phyloP scores from a whole-genome alignment of 495 filamentous ascomycete species.

The Penicillium coprophilum region DNA sequence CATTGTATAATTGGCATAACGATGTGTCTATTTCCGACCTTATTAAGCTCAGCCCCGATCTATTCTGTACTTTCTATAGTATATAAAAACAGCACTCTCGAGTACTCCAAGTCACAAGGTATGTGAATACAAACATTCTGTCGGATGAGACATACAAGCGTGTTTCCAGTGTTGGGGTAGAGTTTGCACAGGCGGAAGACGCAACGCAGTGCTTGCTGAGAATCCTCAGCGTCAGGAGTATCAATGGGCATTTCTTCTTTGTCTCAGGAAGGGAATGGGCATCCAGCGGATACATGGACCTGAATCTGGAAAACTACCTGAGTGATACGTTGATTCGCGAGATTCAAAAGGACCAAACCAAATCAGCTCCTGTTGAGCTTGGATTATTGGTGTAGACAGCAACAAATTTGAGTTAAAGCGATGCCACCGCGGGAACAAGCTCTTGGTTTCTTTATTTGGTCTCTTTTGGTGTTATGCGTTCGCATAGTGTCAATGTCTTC shows the following conservation, averaged over 20 bases:
- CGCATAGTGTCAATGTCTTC: not conserved
- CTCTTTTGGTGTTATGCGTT: not conserved
- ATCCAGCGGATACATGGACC: slow-evolving; percentile 18
- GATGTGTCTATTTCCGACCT: no score
- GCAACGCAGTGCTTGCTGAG: slow-evolving; percentile 20
- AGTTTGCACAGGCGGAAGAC: slow-evolving; percentile 19
- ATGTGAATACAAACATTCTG: slow-evolving; percentile 27
- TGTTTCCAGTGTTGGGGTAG: slow-evolving; percentile 15
- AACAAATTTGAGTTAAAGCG: not conserved
- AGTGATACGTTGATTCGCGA: not conserved
- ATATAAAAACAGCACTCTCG: no score
- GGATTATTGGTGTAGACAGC: not conserved
- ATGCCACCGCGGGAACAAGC: not conserved
- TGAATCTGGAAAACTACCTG: not conserved
- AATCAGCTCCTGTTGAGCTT: slow-evolving; percentile 5
- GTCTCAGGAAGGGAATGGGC: slow-evolving; percentile 21
- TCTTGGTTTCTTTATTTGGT: not conserved
- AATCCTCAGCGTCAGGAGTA: slow-evolving; percentile 15
- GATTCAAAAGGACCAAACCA: slow-evolving; percentile 5
- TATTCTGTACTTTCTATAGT: no score
- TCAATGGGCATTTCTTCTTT: slow-evolving; percentile 25
- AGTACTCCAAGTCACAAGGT: slow-evolving; percentile 18
- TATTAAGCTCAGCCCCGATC: no score
- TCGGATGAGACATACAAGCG: slow-evolving; percentile 16
- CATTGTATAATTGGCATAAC: no score